phyloP scores from a whole-genome alignment of 2,329 filamentous ascomycete genomes.

The Colletotrichum chrysophilum region DNA sequence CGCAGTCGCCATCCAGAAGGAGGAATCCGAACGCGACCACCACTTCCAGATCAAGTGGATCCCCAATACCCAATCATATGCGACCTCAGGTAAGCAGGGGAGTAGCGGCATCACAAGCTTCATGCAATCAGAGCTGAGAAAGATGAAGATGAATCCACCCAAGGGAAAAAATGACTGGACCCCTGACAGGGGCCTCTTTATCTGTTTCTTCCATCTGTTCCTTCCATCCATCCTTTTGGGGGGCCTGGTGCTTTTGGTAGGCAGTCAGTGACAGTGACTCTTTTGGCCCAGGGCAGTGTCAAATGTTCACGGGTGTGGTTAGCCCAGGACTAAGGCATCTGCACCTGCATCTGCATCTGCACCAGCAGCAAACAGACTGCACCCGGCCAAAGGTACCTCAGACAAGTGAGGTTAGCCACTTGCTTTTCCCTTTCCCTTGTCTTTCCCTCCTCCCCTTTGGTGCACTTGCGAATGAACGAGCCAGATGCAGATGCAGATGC shows the following conservation, averaged over 20 bases:
- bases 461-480: background rate
- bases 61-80: background rate
- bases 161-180: background rate
- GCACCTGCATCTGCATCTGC: too few relatives aligned
- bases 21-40: conserved; percentile 4
- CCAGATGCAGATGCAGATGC: background rate
- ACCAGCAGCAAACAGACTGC: too few relatives aligned
- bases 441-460: background rate
- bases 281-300: background rate
- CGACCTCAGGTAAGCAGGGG: background rate
- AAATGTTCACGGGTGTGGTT: background rate
- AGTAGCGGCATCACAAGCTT: conserved; percentile 3
- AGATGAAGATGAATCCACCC: background rate
- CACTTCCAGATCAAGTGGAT: background rate
- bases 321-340: background rate
- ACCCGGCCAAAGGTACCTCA: background rate
- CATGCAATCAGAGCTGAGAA: conserved; percentile 9
- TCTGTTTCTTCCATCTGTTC: background rate
- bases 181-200: background rate
- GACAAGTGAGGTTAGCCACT: background rate
- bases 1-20: background rate
- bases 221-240: background rate
- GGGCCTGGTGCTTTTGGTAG: too few relatives aligned
- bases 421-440: background rate
- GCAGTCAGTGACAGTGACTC: background rate